A percentile compares a stretch with the other conserved stretches of the same genome.
Evolutionary conservation across 169 alveolate genomes (phyloP).

Genomic region (Plasmodium cynomolgi): DNA sequence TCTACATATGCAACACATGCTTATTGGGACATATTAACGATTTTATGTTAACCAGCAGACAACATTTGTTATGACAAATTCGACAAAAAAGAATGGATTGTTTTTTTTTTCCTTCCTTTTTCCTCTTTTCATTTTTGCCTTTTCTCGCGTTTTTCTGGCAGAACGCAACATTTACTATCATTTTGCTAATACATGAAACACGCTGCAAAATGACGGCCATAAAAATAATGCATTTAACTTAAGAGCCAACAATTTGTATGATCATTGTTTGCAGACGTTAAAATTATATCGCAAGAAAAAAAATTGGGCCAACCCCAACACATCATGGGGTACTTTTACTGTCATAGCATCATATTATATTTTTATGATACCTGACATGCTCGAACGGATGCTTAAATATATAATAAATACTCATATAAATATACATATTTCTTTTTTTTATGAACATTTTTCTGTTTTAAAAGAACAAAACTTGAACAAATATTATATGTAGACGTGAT

Average conservation of each 20-base stretch:
- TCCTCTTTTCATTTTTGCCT: background rate
- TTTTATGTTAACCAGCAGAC: background rate
- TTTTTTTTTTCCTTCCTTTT: background rate
- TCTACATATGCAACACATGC: background rate
- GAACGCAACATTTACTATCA: background rate
- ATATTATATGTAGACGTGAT: background rate
- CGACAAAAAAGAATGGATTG: background rate
- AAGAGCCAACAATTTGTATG: background rate
- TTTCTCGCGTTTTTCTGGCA: background rate
- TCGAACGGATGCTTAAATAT: background rate
- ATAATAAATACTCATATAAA: background rate
- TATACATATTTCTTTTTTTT: background rate
- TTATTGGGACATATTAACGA: background rate
- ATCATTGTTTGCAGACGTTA: background rate
- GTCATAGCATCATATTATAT: background rate
- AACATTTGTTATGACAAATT: background rate
- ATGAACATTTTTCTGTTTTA: background rate
- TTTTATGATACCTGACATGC: background rate
- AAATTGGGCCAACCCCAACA: background rate
- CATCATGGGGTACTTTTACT: background rate
- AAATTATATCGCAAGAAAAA: background rate
- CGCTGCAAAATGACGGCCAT: background rate
- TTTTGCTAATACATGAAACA: background rate
- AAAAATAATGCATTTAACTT: background rate
- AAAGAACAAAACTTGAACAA: background rate